phyloP scores from a whole-genome alignment of 257 asterid species.

The Eucommia ulmoides region DNA sequence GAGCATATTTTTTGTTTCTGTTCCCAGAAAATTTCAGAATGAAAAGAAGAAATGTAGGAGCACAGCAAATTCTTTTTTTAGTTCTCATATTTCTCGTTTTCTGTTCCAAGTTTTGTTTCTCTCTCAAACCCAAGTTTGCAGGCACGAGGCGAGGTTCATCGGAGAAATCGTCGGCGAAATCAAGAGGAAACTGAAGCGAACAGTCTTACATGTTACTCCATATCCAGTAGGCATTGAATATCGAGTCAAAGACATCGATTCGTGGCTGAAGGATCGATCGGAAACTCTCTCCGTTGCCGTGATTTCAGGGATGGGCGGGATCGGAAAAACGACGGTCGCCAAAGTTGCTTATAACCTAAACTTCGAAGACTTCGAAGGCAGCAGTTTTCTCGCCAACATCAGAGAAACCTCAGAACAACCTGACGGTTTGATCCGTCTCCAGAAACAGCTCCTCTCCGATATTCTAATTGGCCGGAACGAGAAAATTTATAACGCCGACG shows the following conservation, averaged over 20 bases:
- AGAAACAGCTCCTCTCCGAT: neutral
- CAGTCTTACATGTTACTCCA: neutral
- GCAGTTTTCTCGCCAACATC: neutral
- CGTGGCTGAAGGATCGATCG: neutral
- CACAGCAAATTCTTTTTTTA: too few species aligned
- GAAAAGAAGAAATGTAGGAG: too few species aligned
- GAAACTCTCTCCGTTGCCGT: neutral
- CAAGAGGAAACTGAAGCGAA: neutral
- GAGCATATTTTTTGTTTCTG: too few species aligned
- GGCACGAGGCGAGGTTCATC: neutral
- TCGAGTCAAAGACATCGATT: neutral
- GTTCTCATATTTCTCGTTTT: too few species aligned
- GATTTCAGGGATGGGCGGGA: neutral
- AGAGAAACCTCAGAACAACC: neutral
- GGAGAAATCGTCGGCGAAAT: neutral
- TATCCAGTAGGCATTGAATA: neutral
- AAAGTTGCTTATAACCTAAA: constrained; percentile 1
- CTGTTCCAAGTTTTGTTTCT: too few species aligned
- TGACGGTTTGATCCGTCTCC: neutral
- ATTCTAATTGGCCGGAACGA: neutral
- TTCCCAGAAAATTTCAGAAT: too few species aligned
- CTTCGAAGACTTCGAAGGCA: neutral
- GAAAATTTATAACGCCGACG: neutral
- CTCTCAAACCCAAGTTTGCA: neutral
- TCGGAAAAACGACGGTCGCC: neutral